A percentile compares a stretch with the other conserved stretches of the same genome.
Conservation (phyloP, 352 stramenopile genomes). For the Phytophthora sojae region DNA sequence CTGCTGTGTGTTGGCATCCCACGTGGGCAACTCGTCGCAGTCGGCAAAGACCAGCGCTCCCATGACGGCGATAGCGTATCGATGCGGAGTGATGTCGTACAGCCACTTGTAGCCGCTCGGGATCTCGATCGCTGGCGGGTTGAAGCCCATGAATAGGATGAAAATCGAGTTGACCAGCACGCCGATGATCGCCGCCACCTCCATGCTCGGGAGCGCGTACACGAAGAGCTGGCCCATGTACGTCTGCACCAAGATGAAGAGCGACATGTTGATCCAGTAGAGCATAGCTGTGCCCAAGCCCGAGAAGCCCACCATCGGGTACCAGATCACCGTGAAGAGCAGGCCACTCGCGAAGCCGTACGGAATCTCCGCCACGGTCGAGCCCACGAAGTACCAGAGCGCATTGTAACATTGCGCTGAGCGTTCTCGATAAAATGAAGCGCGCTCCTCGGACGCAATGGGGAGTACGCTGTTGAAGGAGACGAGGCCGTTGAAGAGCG, state of each 20-base stretch:
- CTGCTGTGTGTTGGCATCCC: constrained; percentile 13
- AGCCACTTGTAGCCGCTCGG: constrained; percentile 61
- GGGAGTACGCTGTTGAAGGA: constrained; percentile 70
- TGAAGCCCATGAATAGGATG: constrained; percentile 61
- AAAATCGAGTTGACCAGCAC: constrained; percentile 56
- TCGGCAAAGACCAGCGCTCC: constrained; percentile 28
- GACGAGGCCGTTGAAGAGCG: constrained; percentile 82
- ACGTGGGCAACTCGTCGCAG: constrained; percentile 29
- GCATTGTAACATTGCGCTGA: constrained; percentile 83
- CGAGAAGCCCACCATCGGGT: constrained; percentile 53
- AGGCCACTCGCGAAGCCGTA: constrained; percentile 52
- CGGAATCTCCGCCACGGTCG: constrained; percentile 64
- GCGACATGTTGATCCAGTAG: constrained; percentile 55
- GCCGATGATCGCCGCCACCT: constrained; percentile 42
- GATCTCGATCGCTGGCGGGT: constrained; percentile 50
- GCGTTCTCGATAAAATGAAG: constrained; percentile 68
- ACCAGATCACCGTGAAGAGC: constrained; percentile 54
- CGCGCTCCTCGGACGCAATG: constrained; percentile 78
- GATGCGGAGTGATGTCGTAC: constrained; percentile 31
- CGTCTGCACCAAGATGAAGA: constrained; percentile 54
- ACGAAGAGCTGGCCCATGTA: constrained; percentile 56
- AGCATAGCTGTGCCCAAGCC: constrained; percentile 41
- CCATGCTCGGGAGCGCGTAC: constrained; percentile 42
- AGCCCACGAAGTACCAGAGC: constrained; percentile 10
- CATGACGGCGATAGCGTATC: constrained; percentile 32